phyloP scores from a whole-genome alignment of 257 asterid genomes.

The Petunia axillaris region DNA sequence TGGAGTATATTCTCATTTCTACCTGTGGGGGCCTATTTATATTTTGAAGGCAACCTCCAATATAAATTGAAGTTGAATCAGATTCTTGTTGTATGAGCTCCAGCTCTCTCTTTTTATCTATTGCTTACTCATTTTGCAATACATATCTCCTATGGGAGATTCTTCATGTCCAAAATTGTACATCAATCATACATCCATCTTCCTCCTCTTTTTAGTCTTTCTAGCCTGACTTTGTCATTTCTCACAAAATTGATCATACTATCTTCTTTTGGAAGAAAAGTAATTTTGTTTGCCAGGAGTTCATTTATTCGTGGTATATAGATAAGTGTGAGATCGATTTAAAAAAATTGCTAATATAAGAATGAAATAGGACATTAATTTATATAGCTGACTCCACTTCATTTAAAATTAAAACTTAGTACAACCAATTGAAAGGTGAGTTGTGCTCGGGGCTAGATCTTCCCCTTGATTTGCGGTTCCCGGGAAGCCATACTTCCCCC shows the following conservation, averaged over 20 bases:
- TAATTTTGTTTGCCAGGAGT: not conserved
- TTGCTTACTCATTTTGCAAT: not conserved
- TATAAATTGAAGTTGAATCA: slow-evolving; percentile 14
- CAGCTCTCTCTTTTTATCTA: not conserved
- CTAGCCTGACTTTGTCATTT: not conserved
- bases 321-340: not conserved
- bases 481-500: too few relatives aligned
- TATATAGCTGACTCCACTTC: not conserved
- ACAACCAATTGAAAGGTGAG: not conserved
- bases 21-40: not conserved
- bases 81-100: slow-evolving; percentile 23
- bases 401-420: not conserved
- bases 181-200: not conserved
- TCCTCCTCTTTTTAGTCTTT: not conserved
- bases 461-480: too few relatives aligned
- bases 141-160: not conserved
- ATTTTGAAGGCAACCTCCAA: slow-evolving; percentile 23
- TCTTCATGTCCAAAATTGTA: slow-evolving; percentile 12
- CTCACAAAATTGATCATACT: not conserved
- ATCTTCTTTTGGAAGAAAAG: not conserved
- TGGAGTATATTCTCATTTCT: slow-evolving; percentile 12
- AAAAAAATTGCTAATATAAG: not conserved
- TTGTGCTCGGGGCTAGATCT: not conserved
- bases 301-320: not conserved
- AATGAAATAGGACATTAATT: not conserved